phyloP scores from a whole-genome alignment of 2,329 filamentous ascomycete genomes.

The Geosmithia morbida region DNA sequence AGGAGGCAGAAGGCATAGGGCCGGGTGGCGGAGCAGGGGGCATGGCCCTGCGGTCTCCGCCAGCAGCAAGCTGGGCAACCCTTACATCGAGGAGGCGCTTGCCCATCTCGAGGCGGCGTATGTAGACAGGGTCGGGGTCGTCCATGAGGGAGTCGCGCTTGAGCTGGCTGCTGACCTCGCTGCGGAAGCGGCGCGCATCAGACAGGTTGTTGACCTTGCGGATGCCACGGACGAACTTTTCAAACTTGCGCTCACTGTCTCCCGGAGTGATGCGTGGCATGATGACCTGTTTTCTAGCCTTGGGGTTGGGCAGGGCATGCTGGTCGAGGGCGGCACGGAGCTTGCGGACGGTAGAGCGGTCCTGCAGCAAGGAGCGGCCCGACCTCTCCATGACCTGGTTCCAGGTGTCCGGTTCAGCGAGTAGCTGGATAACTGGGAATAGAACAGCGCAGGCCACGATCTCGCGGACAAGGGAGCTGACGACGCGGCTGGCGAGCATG shows the following conservation, averaged over 20 bases:
- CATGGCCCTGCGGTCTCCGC: conserved; percentile 30
- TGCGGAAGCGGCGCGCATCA: conserved; percentile 83
- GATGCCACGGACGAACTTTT: conserved; percentile 84
- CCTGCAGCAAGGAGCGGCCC: conserved; percentile 76
- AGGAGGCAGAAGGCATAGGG: conserved; percentile 11
- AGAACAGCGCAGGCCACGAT: conserved; percentile 89
- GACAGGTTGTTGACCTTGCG: conserved; percentile 81
- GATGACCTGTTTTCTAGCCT: conserved; percentile 39
- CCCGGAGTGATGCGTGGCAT: conserved; percentile 70
- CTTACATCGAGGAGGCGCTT: conserved; percentile 83
- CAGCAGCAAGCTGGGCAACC: conserved; percentile 64
- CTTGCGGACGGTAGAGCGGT: conserved; percentile 86
- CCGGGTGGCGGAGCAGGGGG: conserved; percentile 8
- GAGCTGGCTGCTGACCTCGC: conserved; percentile 81
- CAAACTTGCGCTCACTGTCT: conserved; percentile 85
- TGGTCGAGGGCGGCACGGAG: conserved; percentile 85
- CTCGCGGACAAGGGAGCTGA: conserved; percentile 70
- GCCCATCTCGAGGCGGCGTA: conserved; percentile 81
- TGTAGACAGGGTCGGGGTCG: conserved; percentile 70
- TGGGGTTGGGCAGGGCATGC: conserved; percentile 73
- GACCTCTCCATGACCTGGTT: conserved; percentile 91
- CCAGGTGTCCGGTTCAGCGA: conserved; percentile 92
- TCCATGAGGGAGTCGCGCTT: conserved; percentile 71
- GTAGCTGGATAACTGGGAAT: conserved; percentile 61
- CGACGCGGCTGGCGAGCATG: conserved; percentile 66